Percentiles rank a stretch among this genome's conserved stretches.
Evolutionary conservation across 2,329 filamentous ascomycete species (phyloP).

Genomic region (Cladosporium halotolerans): DNA sequence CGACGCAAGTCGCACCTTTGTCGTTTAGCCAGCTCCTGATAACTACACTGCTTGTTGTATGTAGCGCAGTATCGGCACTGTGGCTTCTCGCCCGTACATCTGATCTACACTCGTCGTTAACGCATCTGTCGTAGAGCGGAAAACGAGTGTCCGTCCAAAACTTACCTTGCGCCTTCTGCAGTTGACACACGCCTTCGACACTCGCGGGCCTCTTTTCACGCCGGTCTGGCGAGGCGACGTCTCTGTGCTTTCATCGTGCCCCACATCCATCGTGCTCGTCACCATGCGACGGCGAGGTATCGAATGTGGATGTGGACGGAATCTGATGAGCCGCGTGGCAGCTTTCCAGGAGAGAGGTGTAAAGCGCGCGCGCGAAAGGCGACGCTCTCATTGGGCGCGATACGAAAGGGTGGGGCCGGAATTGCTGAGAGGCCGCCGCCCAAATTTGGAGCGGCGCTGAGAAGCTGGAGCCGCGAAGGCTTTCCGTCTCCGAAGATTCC

Average conservation of each 20-base stretch:
- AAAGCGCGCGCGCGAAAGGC: too few species aligned
- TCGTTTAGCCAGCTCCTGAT: conserved; percentile 3
- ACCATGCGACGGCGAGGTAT: too few species aligned
- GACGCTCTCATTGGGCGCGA: too few species aligned
- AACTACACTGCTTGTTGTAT: conserved; percentile 3
- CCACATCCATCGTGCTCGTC: not conserved
- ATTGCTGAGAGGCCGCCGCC: too few species aligned
- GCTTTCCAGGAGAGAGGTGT: too few species aligned
- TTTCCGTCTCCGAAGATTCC: too few species aligned
- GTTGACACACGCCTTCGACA: conserved; percentile 9
- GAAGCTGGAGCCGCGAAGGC: too few species aligned
- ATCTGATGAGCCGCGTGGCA: too few species aligned
- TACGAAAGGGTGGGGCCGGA: too few species aligned
- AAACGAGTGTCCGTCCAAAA: not conserved
- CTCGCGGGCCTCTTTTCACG: conserved; percentile 2
- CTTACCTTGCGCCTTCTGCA: conserved; percentile 3
- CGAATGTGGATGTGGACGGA: too few species aligned
- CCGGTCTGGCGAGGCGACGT: not conserved
- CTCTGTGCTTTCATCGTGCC: not conserved
- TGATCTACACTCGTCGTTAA: not conserved
- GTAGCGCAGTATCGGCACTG: conserved; percentile 6
- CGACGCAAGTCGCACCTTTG: not conserved
- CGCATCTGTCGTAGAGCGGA: not conserved
- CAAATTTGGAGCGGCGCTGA: too few species aligned
- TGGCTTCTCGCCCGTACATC: conserved; percentile 8